phyloP scores from a whole-genome alignment of 768 basidiomycete species.

The Pleurotus citrinopileatus region DNA sequence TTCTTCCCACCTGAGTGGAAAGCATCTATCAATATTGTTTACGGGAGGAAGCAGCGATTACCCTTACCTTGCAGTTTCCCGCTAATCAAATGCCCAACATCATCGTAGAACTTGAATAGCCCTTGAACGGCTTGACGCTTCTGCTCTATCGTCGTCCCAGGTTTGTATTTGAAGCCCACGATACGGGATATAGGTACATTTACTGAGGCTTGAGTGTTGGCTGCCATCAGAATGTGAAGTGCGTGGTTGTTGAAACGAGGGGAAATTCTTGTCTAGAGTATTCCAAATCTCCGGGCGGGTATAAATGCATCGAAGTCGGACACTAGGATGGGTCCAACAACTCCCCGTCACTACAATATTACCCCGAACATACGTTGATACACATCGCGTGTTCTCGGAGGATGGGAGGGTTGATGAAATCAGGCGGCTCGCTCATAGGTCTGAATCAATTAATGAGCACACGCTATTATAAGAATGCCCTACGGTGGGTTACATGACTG shows the following conservation, averaged over 20 bases:
- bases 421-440: neutral
- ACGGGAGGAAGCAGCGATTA: too few relatives aligned
- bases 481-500: too few relatives aligned
- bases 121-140: neutral
- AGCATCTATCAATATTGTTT: too few relatives aligned
- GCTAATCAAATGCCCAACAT: neutral
- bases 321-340: neutral
- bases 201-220: neutral
- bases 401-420: neutral
- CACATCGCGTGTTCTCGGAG: too few relatives aligned
- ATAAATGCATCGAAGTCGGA: too few relatives aligned
- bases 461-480: too few relatives aligned
- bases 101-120: constrained; percentile 3
- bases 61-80: neutral
- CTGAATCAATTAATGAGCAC: too few relatives aligned
- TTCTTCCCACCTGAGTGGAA: neutral
- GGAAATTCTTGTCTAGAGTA: too few relatives aligned
- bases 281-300: too few relatives aligned
- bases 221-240: neutral
- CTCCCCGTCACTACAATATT: too few relatives aligned
- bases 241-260: too few relatives aligned
- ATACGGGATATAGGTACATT: neutral
- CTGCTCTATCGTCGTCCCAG: neutral
- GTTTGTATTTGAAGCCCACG: constrained; percentile 1
- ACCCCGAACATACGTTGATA: too few relatives aligned